phyloP scores from a whole-genome alignment of 495 filamentous ascomycete genomes.

The Aspergillus saccharolyticus region DNA sequence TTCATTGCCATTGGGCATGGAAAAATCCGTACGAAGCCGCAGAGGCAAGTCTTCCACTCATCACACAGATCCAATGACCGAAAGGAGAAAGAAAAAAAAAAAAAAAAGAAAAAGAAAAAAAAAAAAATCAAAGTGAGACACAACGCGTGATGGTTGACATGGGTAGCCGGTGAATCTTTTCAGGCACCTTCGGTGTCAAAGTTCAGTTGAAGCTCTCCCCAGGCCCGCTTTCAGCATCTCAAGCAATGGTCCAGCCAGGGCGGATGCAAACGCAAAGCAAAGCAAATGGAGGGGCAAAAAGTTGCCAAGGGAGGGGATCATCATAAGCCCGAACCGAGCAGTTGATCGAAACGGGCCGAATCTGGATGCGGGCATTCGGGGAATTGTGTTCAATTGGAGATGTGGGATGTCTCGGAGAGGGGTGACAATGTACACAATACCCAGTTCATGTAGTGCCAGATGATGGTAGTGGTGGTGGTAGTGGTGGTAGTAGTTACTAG shows the following conservation, averaged over 20 bases:
- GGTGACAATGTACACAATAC: no score
- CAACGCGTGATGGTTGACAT: conserved; percentile 17
- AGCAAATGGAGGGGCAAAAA: not conserved
- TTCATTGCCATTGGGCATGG: not conserved
- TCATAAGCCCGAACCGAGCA: not conserved
- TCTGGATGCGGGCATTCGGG: not conserved
- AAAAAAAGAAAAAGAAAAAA: not conserved
- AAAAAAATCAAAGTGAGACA: not conserved
- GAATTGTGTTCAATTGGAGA: no score
- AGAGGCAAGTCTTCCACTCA: not conserved
- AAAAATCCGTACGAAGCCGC: not conserved
- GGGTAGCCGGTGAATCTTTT: conserved; percentile 21
- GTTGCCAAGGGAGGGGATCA: not conserved
- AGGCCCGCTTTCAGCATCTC: not conserved
- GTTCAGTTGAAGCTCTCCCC: not conserved
- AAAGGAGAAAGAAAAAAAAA: not conserved
- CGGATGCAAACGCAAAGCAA: no score
- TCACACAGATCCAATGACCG: not conserved
- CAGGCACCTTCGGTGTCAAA: not conserved
- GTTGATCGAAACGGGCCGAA: not conserved
- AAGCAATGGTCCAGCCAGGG: not conserved
- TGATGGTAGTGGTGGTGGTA: no score
- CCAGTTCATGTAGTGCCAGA: no score
- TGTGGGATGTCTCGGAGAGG: no score
- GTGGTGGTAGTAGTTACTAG: no score